Percentiles rank a stretch among this genome's conserved stretches.
phyloP scores from a whole-genome alignment of 768 basidiomycete genomes.

The Calocybe cyanea region DNA sequence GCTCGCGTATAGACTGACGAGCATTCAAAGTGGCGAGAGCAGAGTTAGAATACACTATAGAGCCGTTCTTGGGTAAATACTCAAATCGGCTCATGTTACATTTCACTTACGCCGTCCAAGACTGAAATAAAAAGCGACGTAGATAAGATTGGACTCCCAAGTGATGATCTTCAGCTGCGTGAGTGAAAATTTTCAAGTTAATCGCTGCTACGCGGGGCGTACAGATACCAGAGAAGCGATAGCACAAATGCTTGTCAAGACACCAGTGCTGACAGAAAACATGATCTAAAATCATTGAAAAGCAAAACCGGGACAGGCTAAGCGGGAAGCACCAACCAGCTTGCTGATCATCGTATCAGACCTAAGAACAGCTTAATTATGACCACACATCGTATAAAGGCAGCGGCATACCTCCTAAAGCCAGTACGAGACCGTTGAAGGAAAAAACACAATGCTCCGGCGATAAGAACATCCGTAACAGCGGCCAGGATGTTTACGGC shows the following conservation, averaged over 20 bases:
- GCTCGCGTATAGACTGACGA: constrained; percentile 36
- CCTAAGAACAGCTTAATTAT: constrained; percentile 18
- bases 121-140: constrained; percentile 57
- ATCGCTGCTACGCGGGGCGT: constrained; percentile 9
- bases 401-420: constrained; percentile 40
- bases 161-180: constrained; percentile 34
- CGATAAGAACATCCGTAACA: constrained; percentile 46
- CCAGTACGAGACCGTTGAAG: constrained; percentile 49
- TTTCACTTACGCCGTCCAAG: constrained; percentile 42
- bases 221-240: constrained; percentile 39
- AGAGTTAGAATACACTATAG: constrained; percentile 51
- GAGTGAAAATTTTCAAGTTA: constrained; percentile 1
- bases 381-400: constrained; percentile 12
- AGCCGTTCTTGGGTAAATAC: constrained; percentile 3
- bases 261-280: constrained; percentile 38
- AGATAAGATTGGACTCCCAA: constrained; percentile 48
- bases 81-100: neutral
- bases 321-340: constrained; percentile 16
- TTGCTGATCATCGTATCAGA: constrained; percentile 44
- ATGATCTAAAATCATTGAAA: constrained; percentile 26
- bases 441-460: constrained; percentile 44
- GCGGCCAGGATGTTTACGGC: constrained; percentile 52
- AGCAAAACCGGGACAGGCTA: neutral
- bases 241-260: constrained; percentile 40
- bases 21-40: constrained; percentile 53